Evolutionary conservation across 2,329 filamentous ascomycete genomes (phyloP).

Genomic region (Scedosporium boydii): DNA sequence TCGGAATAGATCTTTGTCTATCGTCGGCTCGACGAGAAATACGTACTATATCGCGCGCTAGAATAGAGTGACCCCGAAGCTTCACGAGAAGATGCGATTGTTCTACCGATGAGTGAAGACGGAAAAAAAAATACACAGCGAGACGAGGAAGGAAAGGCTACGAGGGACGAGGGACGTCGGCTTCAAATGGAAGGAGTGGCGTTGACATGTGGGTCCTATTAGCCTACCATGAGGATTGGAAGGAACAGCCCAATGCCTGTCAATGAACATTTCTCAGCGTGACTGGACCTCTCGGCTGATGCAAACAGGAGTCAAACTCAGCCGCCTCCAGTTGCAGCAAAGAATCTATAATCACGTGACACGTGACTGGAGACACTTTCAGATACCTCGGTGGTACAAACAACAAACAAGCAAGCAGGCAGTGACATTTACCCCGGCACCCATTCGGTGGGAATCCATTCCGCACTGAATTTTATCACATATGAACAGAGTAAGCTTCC

Average conservation of each 20-base stretch:
- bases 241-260: neutral
- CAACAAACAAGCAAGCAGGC: neutral
- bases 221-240: neutral
- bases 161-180: neutral
- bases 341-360: neutral
- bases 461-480: neutral
- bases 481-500: neutral
- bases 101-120: neutral
- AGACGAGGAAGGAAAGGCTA: neutral
- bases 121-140: neutral
- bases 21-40: too few relatives aligned
- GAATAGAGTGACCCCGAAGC: too few relatives aligned
- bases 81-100: neutral
- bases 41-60: too few relatives aligned
- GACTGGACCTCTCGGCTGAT: neutral
- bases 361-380: neutral
- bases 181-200: neutral
- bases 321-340: neutral
- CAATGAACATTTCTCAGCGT: neutral
- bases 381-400: neutral
- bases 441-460: neutral
- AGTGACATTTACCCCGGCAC: neutral
- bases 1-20: too few relatives aligned
- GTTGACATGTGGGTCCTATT: constrained; percentile 1
- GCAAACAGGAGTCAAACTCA: neutral